These are phyloP conservation scores for Geotrichum europaeum DNA, from an alignment of 1,139 yeast genomes.

Conservation along the genomic window DNA sequence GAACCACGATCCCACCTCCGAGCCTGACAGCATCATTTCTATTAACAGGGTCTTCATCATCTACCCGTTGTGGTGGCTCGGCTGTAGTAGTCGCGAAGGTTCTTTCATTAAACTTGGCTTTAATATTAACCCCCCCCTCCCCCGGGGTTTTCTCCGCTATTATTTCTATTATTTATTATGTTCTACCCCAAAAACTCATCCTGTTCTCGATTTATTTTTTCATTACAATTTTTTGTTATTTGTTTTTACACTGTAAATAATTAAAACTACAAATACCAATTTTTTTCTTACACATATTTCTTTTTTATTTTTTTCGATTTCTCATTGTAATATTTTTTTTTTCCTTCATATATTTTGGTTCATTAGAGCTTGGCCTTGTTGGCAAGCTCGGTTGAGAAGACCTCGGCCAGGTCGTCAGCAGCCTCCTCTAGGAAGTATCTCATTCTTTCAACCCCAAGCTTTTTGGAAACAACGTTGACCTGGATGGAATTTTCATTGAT, in stretches of 20 bases:
- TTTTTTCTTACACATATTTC: neutral
- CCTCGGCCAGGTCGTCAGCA: conserved; percentile 73
- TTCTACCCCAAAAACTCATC: too few species aligned
- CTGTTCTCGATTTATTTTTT: too few species aligned
- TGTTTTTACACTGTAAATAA: neutral
- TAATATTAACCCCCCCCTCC: too few species aligned
- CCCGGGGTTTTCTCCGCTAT: too few species aligned
- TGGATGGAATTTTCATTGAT: conserved; percentile 80
- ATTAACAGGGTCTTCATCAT: too few species aligned
- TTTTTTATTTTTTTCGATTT: neutral
- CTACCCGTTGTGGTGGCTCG: too few species aligned
- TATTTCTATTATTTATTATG: too few species aligned
- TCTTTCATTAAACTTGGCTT: too few species aligned
- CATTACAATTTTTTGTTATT: neutral
- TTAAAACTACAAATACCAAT: neutral
- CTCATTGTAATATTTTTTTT: neutral
- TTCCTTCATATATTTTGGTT: neutral
- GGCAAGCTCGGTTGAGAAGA: conserved; percentile 41
- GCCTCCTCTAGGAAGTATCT: conserved; percentile 67
- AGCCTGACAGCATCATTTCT: too few species aligned
- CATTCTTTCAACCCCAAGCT: conserved; percentile 60
- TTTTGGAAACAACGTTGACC: conserved; percentile 77
- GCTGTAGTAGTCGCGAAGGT: too few species aligned
- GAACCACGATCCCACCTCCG: too few species aligned
- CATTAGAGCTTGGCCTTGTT: conserved; percentile 14